A percentile compares a stretch with the other conserved stretches of the same genome.
Evolutionary conservation across 805 yeast species (phyloP).

Genomic region (Ogataea naganishii): DNA sequence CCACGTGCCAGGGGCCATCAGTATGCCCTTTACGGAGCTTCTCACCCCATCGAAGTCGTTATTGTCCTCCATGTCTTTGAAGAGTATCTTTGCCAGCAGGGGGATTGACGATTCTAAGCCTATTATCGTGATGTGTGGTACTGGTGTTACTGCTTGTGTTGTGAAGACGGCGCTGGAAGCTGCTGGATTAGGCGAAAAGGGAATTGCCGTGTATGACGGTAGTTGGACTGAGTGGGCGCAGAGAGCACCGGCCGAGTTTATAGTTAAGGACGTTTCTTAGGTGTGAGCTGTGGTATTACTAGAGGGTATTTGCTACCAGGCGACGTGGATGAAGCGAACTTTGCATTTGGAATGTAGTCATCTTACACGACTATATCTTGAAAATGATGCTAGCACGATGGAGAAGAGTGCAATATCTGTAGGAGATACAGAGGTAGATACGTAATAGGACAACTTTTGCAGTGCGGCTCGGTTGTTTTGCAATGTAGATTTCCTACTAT

Average conservation of each 20-base stretch:
- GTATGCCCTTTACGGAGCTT: conserved; percentile 66
- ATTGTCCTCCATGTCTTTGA: conserved; percentile 37
- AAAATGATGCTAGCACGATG: too few relatives aligned
- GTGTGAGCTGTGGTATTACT: too few relatives aligned
- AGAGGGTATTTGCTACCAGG: too few relatives aligned
- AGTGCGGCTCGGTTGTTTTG: too few relatives aligned
- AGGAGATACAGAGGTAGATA: too few relatives aligned
- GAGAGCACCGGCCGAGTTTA: conserved; percentile 50
- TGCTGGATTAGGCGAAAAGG: conserved; percentile 35
- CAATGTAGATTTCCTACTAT: too few relatives aligned
- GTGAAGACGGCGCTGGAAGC: conserved; percentile 64
- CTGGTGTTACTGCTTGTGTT: conserved; percentile 93
- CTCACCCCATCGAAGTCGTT: conserved; percentile 41
- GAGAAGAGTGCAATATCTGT: too few relatives aligned
- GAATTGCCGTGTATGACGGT: conserved; percentile 69
- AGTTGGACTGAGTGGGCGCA: conserved; percentile 87
- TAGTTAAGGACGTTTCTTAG: conserved; percentile 35
- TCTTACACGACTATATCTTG: too few relatives aligned
- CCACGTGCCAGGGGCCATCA: conserved; percentile 74
- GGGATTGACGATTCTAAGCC: conserved; percentile 42
- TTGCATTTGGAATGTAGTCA: too few relatives aligned
- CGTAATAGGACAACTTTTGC: too few relatives aligned
- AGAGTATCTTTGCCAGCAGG: conserved; percentile 34
- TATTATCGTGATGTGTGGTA: conserved; percentile 85
- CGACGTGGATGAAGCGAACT: too few relatives aligned